Percentiles rank a stretch among this genome's conserved stretches.
Conservation (phyloP, 768 basidiomycete species). For the Sporobolomyces phaffii region DNA sequence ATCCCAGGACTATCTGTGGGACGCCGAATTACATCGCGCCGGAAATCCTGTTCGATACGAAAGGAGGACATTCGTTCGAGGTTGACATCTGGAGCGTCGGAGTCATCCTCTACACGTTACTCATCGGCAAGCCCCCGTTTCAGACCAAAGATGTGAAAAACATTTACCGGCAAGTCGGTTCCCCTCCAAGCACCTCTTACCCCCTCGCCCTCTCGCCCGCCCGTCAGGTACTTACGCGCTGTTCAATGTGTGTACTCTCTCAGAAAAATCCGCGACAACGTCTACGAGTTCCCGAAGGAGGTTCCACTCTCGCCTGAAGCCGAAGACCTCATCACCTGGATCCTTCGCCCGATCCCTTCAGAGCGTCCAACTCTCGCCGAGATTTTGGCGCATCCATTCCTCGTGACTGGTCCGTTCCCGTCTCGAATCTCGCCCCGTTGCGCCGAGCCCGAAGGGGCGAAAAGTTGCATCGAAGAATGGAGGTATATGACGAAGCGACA, state of each 20-base stretch:
- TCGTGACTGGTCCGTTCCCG: conserved; percentile 70
- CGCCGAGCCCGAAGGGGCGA: conserved; percentile 51
- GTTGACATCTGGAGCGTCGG: conserved; percentile 98
- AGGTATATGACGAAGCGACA: conserved; percentile 22
- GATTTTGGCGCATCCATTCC: conserved; percentile 78
- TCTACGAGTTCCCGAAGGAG: conserved; percentile 83
- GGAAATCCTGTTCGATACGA: conserved; percentile 90
- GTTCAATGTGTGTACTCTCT: no score
- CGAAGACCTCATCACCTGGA: conserved; percentile 69
- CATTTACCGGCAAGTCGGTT: conserved; percentile 60
- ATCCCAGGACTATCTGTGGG: conserved; percentile 77
- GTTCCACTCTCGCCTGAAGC: conserved; percentile 65
- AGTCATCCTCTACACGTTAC: conserved; percentile 89
- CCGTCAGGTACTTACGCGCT: no score
- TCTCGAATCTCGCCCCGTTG: conserved; percentile 72
- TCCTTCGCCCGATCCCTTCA: conserved; percentile 53
- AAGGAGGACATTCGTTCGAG: conserved; percentile 94
- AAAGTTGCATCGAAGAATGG: conserved; percentile 23
- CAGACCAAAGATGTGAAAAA: conserved; percentile 97
- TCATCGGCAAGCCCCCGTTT: conserved; percentile 93
- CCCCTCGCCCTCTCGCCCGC: not conserved
- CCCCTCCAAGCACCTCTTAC: conserved; percentile 43
- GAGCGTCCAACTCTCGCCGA: conserved; percentile 75
- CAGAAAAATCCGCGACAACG: conserved; percentile 86
- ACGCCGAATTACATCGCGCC: conserved; percentile 99